phyloP scores from a whole-genome alignment of 352 stramenopile species.

The Phytopythium boreale region DNA sequence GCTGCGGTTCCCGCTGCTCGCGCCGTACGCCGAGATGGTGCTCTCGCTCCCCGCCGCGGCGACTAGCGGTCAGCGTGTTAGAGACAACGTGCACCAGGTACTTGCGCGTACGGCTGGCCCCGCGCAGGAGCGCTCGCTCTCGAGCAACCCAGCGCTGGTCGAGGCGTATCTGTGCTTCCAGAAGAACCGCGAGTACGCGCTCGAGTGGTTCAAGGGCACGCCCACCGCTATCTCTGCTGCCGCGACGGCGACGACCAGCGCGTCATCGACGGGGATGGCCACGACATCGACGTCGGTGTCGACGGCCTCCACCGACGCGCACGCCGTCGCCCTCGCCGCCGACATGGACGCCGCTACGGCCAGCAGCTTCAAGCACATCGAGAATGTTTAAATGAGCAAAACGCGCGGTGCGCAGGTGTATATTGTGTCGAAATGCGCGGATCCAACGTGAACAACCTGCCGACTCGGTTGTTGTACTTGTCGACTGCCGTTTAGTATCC shows the following conservation, averaged over 20 bases:
- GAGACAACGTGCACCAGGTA: conserved; percentile 45
- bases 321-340: conserved; percentile 7
- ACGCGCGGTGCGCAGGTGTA: not conserved
- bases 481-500: too few relatives aligned
- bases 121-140: conserved; percentile 35
- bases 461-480: not conserved
- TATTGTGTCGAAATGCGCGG: conserved; percentile 2
- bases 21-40: conserved; percentile 73
- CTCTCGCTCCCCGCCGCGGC: conserved; percentile 61
- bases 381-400: conserved; percentile 46
- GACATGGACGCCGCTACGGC: conserved; percentile 29
- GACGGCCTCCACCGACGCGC: conserved; percentile 18
- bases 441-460: not conserved
- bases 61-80: conserved; percentile 53
- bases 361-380: conserved; percentile 66
- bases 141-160: conserved; percentile 48
- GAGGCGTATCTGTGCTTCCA: conserved; percentile 81
- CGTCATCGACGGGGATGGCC: conserved; percentile 23
- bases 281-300: conserved; percentile 18
- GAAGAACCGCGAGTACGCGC: conserved; percentile 71
- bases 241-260: conserved; percentile 13
- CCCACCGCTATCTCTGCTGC: conserved; percentile 23
- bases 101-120: conserved; percentile 55
- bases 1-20: conserved; percentile 72
- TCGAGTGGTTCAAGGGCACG: conserved; percentile 74